Evolutionary conservation across 805 yeast species (phyloP), one percentile per base, ranked within the genome.

Genomic region (Pichia insulana): DNA sequence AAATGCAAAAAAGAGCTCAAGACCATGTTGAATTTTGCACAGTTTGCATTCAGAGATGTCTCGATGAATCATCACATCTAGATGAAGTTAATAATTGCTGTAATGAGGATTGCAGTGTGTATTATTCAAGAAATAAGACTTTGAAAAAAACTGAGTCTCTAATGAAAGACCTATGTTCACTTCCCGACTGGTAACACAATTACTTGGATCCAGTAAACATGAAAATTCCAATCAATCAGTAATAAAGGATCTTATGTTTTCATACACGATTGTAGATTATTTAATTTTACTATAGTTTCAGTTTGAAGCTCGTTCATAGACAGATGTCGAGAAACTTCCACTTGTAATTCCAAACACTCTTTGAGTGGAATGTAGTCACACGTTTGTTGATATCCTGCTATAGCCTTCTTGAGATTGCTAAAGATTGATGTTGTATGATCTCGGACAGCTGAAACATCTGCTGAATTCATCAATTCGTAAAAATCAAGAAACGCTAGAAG

Each of bases 41-140:
- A 46, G 51, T 2, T 51, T 67, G 4, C 73, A 77, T 44, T 54
- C 64, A 22, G 50, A 51, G 1, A 68, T 75, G 47, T 53, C 65
- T 32, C 52, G 59, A 20, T 30, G 46, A 43, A 5, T 44, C 46
- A 22, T 54, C 53, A 15, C 36, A 42, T 16, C 42, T 54, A 4
- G 32, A 56, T 3, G 52, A 59, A n/a, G 37, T 27, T 9, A 61
- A 57, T 5, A 43, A 51, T 1, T 85, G 94, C 55, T 62, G 59
- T 7, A 81, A 85, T 36, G 70, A 70, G 30, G 87, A 80, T 52
- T 85, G 94, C 55, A 69, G 78, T 0, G 63, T 78, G 0, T 83
- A 70, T 53, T 84, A 69, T 53, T 65, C 74, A 7, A 67, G 78
- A 38, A 62, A 71, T 11, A 73, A 74, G 50, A 62, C 70, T 2